These are phyloP conservation scores for Xylariaceae sp. DNA, from an alignment of 2,329 filamentous ascomycete genomes.

Conservation along the genomic window DNA sequence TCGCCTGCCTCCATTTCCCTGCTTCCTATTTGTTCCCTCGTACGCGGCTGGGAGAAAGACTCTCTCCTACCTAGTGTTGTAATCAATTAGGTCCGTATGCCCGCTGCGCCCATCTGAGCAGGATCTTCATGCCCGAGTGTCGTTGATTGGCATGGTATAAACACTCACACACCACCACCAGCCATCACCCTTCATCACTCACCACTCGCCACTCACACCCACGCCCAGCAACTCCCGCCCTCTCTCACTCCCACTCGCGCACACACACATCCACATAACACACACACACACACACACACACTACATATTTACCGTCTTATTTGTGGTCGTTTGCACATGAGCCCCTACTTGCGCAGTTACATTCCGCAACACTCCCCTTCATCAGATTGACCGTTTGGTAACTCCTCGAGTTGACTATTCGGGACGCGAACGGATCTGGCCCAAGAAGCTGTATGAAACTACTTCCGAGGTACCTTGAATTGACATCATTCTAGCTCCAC, in stretches of 20 bases:
- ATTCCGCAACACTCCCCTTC: background rate
- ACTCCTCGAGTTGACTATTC: background rate
- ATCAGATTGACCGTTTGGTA: background rate
- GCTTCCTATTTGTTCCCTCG: background rate
- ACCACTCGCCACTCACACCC: background rate
- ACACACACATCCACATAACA: background rate
- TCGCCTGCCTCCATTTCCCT: background rate
- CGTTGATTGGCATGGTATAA: background rate
- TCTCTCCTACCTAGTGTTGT: conserved; percentile 1
- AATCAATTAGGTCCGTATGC: background rate
- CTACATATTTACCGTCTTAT: background rate
- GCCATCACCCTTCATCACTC: background rate
- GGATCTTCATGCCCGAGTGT: background rate
- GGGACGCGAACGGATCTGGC: conserved; percentile 3
- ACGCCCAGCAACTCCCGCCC: background rate
- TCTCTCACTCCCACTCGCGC: background rate
- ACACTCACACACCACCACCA: background rate
- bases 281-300: background rate
- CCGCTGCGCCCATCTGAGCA: conserved; percentile 1
- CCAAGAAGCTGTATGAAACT: conserved; percentile 1
- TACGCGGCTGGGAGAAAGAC: conserved; percentile 1
- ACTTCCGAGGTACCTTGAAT: conserved; percentile 5
- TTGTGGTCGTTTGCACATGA: background rate
- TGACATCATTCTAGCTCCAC: conserved; percentile 32
- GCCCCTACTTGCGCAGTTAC: background rate